These are phyloP conservation scores for Colletotrichum sansevieriae DNA, from an alignment of 2,329 filamentous ascomycete species.

Conservation along the genomic window DNA sequence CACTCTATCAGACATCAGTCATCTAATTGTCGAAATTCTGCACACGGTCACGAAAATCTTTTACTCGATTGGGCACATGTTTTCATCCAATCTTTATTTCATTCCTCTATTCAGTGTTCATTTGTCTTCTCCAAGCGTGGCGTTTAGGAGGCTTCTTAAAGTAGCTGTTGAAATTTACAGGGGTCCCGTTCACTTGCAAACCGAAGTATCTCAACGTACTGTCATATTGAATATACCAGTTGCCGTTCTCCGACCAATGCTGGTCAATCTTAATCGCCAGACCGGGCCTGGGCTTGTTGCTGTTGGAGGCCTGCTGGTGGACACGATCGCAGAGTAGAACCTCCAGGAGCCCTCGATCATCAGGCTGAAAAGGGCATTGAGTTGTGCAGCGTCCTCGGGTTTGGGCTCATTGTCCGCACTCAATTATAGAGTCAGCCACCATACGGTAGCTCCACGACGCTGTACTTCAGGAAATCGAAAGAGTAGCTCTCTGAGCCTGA, in stretches of 20 bases:
- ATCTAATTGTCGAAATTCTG: background rate
- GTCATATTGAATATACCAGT: accelerated
- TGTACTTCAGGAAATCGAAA: background rate
- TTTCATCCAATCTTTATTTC: background rate
- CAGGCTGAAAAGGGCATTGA: background rate
- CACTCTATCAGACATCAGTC: background rate
- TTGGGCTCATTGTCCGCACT: background rate
- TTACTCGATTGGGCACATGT: too few species aligned
- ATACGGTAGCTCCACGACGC: background rate
- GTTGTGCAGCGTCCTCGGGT: background rate
- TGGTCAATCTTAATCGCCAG: background rate
- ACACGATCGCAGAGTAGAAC: background rate
- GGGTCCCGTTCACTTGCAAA: background rate
- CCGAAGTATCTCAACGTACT: background rate
- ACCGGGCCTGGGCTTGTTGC: background rate
- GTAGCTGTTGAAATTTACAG: background rate
- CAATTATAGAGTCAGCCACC: background rate
- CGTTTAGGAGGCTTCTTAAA: background rate
- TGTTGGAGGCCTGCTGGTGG: background rate
- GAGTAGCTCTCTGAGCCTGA: background rate
- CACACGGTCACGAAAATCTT: too few species aligned
- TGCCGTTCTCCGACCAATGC: background rate
- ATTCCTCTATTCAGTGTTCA: background rate
- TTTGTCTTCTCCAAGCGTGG: background rate
- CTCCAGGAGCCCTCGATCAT: background rate